Percentiles rank a stretch among this genome's conserved stretches.
phyloP scores from a whole-genome alignment of 768 basidiomycete genomes.

The Chiua virens region DNA sequence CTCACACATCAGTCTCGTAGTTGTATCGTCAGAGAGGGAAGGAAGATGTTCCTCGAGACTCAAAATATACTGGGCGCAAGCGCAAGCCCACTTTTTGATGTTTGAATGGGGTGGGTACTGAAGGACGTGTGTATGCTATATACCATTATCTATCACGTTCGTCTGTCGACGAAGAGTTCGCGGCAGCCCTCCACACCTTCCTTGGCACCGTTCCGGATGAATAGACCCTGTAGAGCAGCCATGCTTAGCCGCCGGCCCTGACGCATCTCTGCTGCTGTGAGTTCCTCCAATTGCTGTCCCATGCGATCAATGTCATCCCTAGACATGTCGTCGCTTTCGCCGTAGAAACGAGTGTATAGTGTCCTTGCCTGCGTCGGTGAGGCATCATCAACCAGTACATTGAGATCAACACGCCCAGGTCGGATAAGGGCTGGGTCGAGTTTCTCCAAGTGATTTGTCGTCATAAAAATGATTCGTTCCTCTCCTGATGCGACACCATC shows the following conservation, averaged over 20 bases:
- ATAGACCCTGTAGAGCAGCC: slow-evolving; percentile 94
- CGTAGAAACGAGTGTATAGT: slow-evolving; percentile 86
- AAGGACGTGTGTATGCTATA: slow-evolving; percentile 6
- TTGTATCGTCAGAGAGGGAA: slow-evolving; percentile 85
- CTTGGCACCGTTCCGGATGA: slow-evolving; percentile 71
- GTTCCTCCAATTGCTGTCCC: slow-evolving; percentile 50
- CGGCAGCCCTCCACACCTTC: slow-evolving; percentile 54
- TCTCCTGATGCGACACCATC: slow-evolving; percentile 98
- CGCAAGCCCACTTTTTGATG: slow-evolving; percentile 75
- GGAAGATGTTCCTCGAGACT: slow-evolving; percentile 79
- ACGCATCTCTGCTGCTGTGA: slow-evolving; percentile 53
- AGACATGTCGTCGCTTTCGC: slow-evolving; percentile 39
- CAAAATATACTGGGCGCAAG: slow-evolving; percentile 91
- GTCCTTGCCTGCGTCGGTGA: slow-evolving; percentile 72
- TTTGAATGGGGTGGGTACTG: slow-evolving; percentile 3
- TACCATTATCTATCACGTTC: slow-evolving; percentile 24
- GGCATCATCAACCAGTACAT: slow-evolving; percentile 83
- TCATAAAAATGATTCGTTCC: slow-evolving; percentile 98
- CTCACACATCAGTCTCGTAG: slow-evolving; percentile 37
- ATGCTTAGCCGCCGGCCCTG: slow-evolving; percentile 75
- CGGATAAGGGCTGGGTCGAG: slow-evolving; percentile 95
- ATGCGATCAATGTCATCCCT: slow-evolving; percentile 43
- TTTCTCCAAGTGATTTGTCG: slow-evolving; percentile 90
- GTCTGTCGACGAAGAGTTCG: slow-evolving; percentile 38
- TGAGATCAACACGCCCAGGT: slow-evolving; percentile 91